Base-by-base conservation (phyloP, 805 yeast species). In the Metschnikowia gruessii region DNA sequence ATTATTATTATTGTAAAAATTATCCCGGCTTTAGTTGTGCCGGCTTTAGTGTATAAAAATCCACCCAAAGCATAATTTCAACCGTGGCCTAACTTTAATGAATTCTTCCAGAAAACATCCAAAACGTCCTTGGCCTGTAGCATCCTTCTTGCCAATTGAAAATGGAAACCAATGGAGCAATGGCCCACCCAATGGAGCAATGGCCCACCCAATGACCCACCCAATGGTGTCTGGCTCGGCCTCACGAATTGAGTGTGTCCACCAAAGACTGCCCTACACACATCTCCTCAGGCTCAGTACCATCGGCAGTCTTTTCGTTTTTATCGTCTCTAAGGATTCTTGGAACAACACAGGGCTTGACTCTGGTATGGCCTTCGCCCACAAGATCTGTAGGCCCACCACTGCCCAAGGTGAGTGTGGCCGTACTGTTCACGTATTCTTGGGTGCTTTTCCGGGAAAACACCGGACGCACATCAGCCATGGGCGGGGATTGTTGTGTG, bases 181-280 rank as follows among this genome's bases (percentile, higher is more conserved):
- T 21, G 24, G 7, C 24, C 24, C 24, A 21, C 24, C 24, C n/a
- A n/a, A n/a, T n/a, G n/a, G n/a, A n/a, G n/a, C n/a, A n/a, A n/a
- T 21, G 24, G 7, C 24, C 24, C 24, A 21, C 24, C 24, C n/a
- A n/a, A 21, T 21, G 24, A 21, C 19, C 17, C 10, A 8, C 4
- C 17, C 21, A 33, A 10, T 16, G 13, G 7, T 8, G 6, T 33
- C 19, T 17, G 2, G 16, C 5, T 16, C 28, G n/a, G n/a, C 4
- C 30, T 42, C 37, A 68, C 43, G 66, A 66, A 54, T 70, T 66
- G 35, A 71, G 66, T 21, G 72, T 69, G 48, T 71, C 75, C 39
- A 70, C 75, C 49, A 71, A 64, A 15, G 72, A 65, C 52, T 70
- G 65, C 53, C 69, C 58, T 43, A 71, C 71, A 46, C 66, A 64